phyloP scores from a whole-genome alignment of 441 rosid species.

The Bruguiera hainesii region DNA sequence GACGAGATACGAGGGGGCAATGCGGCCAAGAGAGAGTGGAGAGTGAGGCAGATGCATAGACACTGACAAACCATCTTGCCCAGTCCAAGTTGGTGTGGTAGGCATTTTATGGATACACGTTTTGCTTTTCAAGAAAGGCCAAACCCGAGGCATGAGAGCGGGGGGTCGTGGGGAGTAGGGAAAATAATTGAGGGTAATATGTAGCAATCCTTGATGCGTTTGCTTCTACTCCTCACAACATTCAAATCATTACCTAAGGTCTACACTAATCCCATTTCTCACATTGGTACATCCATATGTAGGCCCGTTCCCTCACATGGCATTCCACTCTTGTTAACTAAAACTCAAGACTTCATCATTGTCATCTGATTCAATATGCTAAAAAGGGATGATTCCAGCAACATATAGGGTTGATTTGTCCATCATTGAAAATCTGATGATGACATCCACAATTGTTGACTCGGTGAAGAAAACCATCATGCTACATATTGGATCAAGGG shows the following conservation, averaged over 20 bases:
- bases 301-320: slow-evolving; percentile 55
- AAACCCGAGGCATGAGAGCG: slow-evolving; percentile 2
- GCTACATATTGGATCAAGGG: not conserved
- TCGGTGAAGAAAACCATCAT: not conserved
- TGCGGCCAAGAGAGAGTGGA: slow-evolving; percentile 1
- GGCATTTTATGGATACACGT: slow-evolving; percentile 7
- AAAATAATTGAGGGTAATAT: slow-evolving; percentile 31
- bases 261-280: slow-evolving; percentile 23
- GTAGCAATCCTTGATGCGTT: slow-evolving; percentile 59
- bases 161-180: slow-evolving; percentile 24
- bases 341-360: slow-evolving; percentile 38
- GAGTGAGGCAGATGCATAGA: not conserved
- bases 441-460: slow-evolving; percentile 4
- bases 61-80: slow-evolving; percentile 21
- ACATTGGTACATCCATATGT: slow-evolving; percentile 9
- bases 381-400: slow-evolving; percentile 18
- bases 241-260: slow-evolving; percentile 38
- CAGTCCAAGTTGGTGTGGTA: slow-evolving; percentile 26
- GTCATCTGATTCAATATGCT: slow-evolving; percentile 27
- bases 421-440: slow-evolving; percentile 36
- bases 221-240: slow-evolving; percentile 51
- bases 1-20: slow-evolving; percentile 6
- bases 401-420: slow-evolving; percentile 21
- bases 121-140: slow-evolving; percentile 31
- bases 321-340: slow-evolving; percentile 33